phyloP scores from a whole-genome alignment of 2,329 filamentous ascomycete species.

The Phialocephala sp. region DNA sequence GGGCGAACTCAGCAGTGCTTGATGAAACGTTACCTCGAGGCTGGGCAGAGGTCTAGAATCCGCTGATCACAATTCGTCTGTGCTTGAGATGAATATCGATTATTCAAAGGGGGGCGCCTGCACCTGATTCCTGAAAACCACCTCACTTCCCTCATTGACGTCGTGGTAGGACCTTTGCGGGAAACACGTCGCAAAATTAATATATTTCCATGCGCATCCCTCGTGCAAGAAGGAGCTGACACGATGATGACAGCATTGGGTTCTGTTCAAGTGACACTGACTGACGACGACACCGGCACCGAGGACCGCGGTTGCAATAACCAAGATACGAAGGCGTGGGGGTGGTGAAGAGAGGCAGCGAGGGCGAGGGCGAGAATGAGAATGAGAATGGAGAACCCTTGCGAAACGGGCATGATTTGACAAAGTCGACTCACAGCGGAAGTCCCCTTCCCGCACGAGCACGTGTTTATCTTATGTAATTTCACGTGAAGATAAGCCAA shows the following conservation, averaged over 20 bases:
- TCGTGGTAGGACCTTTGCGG: not conserved
- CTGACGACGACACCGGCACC: not conserved
- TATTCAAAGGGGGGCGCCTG: constrained; percentile 1
- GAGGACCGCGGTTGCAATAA: constrained; percentile 5
- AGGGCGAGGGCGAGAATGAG: not conserved
- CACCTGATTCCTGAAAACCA: constrained; percentile 2
- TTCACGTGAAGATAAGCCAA: not conserved
- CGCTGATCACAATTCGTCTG: constrained; percentile 10
- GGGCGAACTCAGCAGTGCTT: not conserved
- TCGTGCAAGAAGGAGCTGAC: constrained; percentile 1
- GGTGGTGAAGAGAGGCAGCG: not conserved
- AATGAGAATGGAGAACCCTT: no score
- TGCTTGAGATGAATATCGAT: not conserved
- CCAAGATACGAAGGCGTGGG: constrained; percentile 8
- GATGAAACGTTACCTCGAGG: constrained; percentile 19
- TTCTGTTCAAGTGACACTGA: not conserved
- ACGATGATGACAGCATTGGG: constrained; percentile 9
- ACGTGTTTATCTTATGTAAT: not conserved
- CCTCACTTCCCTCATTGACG: not conserved
- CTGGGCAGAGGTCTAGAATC: constrained; percentile 1
- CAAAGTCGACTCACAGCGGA: not conserved
- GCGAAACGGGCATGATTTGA: not conserved
- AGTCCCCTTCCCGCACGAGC: not conserved
- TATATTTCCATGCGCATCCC: constrained; percentile 6
- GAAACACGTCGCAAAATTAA: not conserved